Evolutionary conservation across 2,329 filamentous ascomycete species (phyloP).

Genomic region (Verticillium tricorpus): DNA sequence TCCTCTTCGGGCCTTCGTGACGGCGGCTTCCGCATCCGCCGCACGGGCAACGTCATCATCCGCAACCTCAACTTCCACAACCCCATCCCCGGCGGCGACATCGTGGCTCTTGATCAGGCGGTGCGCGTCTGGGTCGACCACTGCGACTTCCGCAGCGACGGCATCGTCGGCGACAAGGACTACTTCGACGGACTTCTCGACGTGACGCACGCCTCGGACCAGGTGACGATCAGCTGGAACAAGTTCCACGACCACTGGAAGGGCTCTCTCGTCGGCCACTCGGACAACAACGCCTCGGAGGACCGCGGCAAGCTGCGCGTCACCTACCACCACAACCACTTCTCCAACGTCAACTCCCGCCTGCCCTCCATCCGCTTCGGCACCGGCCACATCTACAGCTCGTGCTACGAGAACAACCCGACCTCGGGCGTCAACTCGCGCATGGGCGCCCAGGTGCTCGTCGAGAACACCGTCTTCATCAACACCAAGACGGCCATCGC

Average conservation of each 20-base stretch:
- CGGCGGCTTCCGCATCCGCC: conserved; percentile 42
- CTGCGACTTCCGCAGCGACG: conserved; percentile 30
- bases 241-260: conserved; percentile 44
- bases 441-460: conserved; percentile 40
- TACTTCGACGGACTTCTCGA: conserved; percentile 37
- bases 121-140: conserved; percentile 45
- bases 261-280: conserved; percentile 55
- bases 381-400: conserved; percentile 44
- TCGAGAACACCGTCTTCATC: conserved; percentile 45
- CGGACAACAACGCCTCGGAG: conserved; percentile 50
- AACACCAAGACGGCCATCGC: conserved; percentile 36
- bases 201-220: conserved; percentile 35
- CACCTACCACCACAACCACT: conserved; percentile 59
- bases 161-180: conserved; percentile 32
- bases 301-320: conserved; percentile 55
- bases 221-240: conserved; percentile 34
- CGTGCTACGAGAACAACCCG: conserved; percentile 36
- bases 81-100: conserved; percentile 42
- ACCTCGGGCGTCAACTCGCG: conserved; percentile 48
- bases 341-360: conserved; percentile 54
- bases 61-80: conserved; percentile 49
- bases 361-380: conserved; percentile 56
- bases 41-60: conserved; percentile 48
- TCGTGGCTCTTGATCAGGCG: conserved; percentile 41
- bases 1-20: conserved; percentile 37